A percentile compares a stretch with the other conserved stretches of the same genome.
phyloP scores from a whole-genome alignment of 768 basidiomycete species.

The Trametes cinnabarina region DNA sequence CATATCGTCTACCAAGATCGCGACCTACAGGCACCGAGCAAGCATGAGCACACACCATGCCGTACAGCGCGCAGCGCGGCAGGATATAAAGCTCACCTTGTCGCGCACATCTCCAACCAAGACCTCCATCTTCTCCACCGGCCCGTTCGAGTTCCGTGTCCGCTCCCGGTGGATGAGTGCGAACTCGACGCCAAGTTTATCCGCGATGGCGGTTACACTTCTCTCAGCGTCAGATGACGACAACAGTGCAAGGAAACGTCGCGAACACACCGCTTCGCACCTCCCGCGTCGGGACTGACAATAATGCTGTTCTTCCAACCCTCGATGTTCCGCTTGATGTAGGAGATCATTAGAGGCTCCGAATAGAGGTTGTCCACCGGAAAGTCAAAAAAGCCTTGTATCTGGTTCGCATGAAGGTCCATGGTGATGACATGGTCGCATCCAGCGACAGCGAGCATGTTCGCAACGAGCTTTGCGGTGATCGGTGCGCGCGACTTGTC shows the following conservation, averaged over 20 bases:
- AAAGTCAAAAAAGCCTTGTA: constrained; percentile 98
- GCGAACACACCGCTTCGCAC: constrained; percentile 86
- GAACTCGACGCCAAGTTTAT: constrained; percentile 93
- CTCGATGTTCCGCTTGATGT: constrained; percentile 83
- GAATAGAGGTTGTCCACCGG: constrained; percentile 97
- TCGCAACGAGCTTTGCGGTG: constrained; percentile 96
- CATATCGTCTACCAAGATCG: constrained; percentile 98
- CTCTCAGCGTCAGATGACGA: constrained; percentile 1
- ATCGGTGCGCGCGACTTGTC: constrained; percentile 95
- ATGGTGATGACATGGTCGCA: constrained; percentile 99
- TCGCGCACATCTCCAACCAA: constrained; percentile 92
- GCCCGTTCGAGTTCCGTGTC: constrained; percentile 59
- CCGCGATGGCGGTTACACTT: constrained; percentile 92
- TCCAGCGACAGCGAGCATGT: constrained; percentile 95
- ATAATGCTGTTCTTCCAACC: constrained; percentile 88
- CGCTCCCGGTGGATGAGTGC: constrained; percentile 93
- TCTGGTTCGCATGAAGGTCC: constrained; percentile 96
- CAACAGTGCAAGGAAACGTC: background rate
- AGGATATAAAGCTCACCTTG: constrained; percentile 53
- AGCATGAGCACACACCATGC: background rate
- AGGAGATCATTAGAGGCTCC: constrained; percentile 91
- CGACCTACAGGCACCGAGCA: constrained; percentile 49
- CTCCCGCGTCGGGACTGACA: constrained; percentile 96
- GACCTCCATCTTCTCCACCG: constrained; percentile 85
- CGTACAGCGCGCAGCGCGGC: background rate